Evolutionary conservation across 495 filamentous ascomycete species (phyloP), one percentile per base, ranked within the genome.

Genomic region (Penicillium argentinense): DNA sequence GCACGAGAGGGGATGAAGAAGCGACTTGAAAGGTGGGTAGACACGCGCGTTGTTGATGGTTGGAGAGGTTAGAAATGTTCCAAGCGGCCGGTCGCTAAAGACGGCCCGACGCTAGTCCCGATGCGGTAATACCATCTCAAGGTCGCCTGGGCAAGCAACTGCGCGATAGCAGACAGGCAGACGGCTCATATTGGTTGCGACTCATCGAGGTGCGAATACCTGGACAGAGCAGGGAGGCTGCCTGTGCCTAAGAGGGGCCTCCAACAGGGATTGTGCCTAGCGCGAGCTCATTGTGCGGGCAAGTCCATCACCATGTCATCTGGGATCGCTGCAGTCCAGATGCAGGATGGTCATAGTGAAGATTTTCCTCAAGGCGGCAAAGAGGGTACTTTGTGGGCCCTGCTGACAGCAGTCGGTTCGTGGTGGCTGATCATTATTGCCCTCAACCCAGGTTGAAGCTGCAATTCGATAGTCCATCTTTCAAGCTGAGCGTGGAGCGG

Each of bases 21-120:
- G 50, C 45, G 63, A 68, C 65, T 60, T 42, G 56, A 60, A 58
- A 58, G 37, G 58, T 49, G 42, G 43, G 42, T 7, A 61, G 54
- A 57, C 58, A 68, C 68, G 67, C 69, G 69, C 64, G 66, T 72
- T 72, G 71, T 73, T 73, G 70, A 71, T 73, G 70, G 70, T 67
- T 70, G 70, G 67, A 71, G 70, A 68, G 70, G 68, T 67, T 53
- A 68, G 68, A 70, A 73, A 71, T 71, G 69, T 65, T 56, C 56
- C 57, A 68, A 33, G 59, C 59, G 58, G 60, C 62, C 59, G 54
- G 67, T 68, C 66, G 67, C 67, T 68, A 68, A 71, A 67, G 66
- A 66, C 49, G 62, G 59, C 30, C 51, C 51, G 52, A 41, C 66
- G 64, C 69, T 73, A 73, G 64, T 64, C 66, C 69, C 51, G 51